Conservation (phyloP, 768 basidiomycete species). For the Lactarius hengduanensis region DNA sequence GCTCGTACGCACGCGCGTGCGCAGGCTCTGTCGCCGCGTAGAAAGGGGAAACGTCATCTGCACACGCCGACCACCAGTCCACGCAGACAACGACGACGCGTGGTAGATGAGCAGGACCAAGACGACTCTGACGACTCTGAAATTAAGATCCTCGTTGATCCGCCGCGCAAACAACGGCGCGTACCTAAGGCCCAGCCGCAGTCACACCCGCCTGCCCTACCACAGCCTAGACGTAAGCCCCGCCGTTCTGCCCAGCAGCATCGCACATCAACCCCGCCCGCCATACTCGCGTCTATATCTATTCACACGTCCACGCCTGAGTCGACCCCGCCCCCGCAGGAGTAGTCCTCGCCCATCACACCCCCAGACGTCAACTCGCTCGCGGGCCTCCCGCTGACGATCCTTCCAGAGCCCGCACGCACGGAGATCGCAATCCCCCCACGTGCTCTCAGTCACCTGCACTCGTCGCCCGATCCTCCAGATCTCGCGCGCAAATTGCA, state of each 20-base stretch:
- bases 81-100: neutral
- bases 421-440: slow-evolving; percentile 8
- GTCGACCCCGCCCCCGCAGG: neutral
- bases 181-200: neutral
- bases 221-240: neutral
- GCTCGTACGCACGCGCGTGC: too few species aligned
- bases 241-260: neutral
- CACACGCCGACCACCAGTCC: neutral
- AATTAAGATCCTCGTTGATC: neutral
- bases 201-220: too few species aligned
- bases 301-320: neutral
- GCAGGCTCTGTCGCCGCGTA: neutral
- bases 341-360: neutral
- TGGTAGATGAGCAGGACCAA: neutral
- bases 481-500: neutral
- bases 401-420: slow-evolving; percentile 2
- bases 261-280: neutral
- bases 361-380: slow-evolving; percentile 2
- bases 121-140: neutral
- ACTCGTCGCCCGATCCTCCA: neutral
- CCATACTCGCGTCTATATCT: neutral
- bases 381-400: slow-evolving; percentile 8
- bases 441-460: neutral
- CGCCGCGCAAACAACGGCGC: neutral
- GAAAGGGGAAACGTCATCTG: neutral